Conservation (phyloP, 352 stramenopile genomes). For the Pythium guiyangense region DNA sequence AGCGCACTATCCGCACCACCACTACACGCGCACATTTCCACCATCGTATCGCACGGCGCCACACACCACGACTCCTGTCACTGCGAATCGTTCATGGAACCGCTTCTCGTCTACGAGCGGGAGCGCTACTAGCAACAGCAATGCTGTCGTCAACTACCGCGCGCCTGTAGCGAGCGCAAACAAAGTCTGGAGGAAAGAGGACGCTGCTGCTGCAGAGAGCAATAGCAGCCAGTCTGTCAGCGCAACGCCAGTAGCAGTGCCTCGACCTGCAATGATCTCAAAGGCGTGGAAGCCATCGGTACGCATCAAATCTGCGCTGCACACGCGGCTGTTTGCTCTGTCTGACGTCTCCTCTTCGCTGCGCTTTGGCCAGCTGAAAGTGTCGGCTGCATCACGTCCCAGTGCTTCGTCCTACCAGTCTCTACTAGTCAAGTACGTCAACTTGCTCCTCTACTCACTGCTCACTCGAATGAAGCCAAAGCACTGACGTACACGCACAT, state of each 20-base stretch:
- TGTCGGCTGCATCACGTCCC: conserved; percentile 1
- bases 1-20: background rate
- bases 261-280: background rate
- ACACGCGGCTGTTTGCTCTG: background rate
- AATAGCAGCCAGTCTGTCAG: background rate
- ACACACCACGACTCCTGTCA: background rate
- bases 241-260: background rate
- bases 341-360: background rate
- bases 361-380: conserved; percentile 7
- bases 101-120: conserved; percentile 9
- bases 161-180: conserved; percentile 27
- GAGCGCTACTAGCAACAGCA: conserved; percentile 1
- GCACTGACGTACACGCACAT: background rate
- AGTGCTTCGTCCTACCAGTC: conserved; percentile 4
- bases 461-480: background rate
- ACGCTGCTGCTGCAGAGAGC: background rate
- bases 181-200: conserved; percentile 49
- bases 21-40: conserved; percentile 1
- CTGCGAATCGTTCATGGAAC: conserved; percentile 45
- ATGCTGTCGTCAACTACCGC: background rate
- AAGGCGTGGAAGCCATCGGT: conserved; percentile 35
- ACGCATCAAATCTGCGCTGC: background rate
- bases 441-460: conserved; percentile 2
- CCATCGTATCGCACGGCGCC: conserved; percentile 4
- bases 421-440: conserved; percentile 1